A percentile compares a stretch with the other conserved stretches of the same genome.
Evolutionary conservation across 352 stramenopile genomes (phyloP).

Genomic region (Thalassiosira oceanica): DNA sequence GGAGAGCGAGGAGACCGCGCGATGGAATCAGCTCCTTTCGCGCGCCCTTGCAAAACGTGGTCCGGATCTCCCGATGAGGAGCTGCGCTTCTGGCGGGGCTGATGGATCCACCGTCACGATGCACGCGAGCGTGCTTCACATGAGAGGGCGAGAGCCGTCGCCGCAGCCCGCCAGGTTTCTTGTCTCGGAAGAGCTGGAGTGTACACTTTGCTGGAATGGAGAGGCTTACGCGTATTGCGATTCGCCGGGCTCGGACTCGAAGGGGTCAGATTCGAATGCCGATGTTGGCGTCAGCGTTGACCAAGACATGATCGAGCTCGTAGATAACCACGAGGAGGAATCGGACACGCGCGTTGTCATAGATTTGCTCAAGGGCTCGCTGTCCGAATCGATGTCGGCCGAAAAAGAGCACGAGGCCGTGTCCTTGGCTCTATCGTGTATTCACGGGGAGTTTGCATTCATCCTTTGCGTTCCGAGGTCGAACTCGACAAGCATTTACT

Average conservation of each 20-base stretch:
- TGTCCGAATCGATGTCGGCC: constrained; percentile 2
- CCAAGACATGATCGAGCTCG: constrained; percentile 64
- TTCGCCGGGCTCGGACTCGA: constrained; percentile 40
- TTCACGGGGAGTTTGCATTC: constrained; percentile 85
- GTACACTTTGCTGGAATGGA: constrained; percentile 87
- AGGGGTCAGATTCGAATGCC: no score
- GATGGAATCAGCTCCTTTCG: constrained; percentile 22
- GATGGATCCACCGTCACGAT: constrained; percentile 56
- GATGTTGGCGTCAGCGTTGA: no score
- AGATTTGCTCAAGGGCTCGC: constrained; percentile 18
- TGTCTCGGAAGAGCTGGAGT: constrained; percentile 3
- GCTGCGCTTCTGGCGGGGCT: constrained; percentile 3
- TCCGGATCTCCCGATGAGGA: constrained; percentile 22
- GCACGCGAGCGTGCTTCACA: constrained; percentile 87
- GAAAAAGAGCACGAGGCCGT: constrained; percentile 26
- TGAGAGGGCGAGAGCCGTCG: constrained; percentile 81
- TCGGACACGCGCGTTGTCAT: constrained; percentile 36
- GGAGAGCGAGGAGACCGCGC: neutral
- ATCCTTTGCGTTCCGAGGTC: constrained; percentile 79
- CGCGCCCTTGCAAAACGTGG: constrained; percentile 28
- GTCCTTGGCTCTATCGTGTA: constrained; percentile 20
- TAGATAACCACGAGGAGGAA: constrained; percentile 46
- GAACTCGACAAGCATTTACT: constrained; percentile 80
- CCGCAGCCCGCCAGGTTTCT: constrained; percentile 76
- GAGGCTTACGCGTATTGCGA: constrained; percentile 84